These are phyloP conservation scores for Aristolochia fimbriata DNA, from an alignment of 164 flowering plant species.

Conservation along the genomic window DNA sequence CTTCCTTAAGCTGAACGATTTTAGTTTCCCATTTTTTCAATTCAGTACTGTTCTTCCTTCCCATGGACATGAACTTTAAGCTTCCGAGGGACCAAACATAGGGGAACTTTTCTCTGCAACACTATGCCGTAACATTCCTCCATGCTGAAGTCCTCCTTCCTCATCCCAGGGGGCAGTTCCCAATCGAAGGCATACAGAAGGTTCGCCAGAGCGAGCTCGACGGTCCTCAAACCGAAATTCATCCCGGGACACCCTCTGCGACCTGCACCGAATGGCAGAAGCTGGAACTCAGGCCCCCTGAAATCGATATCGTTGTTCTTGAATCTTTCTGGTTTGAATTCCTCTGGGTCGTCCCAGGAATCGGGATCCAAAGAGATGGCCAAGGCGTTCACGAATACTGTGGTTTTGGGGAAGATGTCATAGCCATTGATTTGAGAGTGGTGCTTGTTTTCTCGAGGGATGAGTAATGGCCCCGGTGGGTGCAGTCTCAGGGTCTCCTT, in stretches of 20 bases:
- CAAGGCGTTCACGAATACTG: constrained; percentile 14
- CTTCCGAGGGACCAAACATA: neutral
- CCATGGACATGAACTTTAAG: too few species aligned
- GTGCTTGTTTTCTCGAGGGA: neutral
- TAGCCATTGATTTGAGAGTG: constrained; percentile 7
- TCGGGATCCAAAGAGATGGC: constrained; percentile 25
- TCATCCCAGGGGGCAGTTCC: constrained; percentile 15
- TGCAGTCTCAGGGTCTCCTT: constrained; percentile 1
- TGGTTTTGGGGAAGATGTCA: constrained; percentile 11
- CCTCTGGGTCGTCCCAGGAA: constrained; percentile 21
- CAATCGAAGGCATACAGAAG: constrained; percentile 25
- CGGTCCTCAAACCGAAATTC: constrained; percentile 9
- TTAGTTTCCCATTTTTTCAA: too few species aligned
- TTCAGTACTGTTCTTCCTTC: too few species aligned
- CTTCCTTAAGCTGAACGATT: too few species aligned
- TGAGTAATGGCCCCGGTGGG: neutral
- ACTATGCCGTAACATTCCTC: constrained; percentile 5
- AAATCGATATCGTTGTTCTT: constrained; percentile 8
- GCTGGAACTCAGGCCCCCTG: constrained; percentile 18
- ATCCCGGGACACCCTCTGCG: constrained; percentile 33
- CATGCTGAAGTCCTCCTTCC: constrained; percentile 26
- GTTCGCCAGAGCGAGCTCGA: constrained; percentile 19
- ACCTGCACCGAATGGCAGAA: constrained; percentile 27
- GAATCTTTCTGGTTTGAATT: constrained; percentile 27
- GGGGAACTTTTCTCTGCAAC: neutral